Conservation (phyloP, 495 filamentous ascomycete genomes). For the Tetracladium setigerum region DNA sequence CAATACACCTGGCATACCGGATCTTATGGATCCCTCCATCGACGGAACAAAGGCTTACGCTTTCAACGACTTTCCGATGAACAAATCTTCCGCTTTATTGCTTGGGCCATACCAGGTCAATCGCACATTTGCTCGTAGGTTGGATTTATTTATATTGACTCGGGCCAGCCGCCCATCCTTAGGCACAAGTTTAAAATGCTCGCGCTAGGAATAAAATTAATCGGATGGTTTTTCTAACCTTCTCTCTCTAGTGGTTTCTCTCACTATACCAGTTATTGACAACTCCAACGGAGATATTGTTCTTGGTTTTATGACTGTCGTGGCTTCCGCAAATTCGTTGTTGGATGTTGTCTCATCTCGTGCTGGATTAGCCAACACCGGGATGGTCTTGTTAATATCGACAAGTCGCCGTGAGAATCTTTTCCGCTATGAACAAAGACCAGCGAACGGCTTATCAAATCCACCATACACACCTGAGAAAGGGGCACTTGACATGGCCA, state of each 20-base stretch:
- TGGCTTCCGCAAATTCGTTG: constrained; percentile 55
- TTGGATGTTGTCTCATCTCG: constrained; percentile 47
- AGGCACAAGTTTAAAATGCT: no score
- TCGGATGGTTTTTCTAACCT: no score
- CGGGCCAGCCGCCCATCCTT: no score
- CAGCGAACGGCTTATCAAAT: no score
- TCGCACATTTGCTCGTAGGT: constrained; percentile 26
- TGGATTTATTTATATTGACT: constrained; percentile 29
- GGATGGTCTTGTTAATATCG: constrained; percentile 59
- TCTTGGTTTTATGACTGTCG: constrained; percentile 68
- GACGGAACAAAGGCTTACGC: constrained; percentile 30
- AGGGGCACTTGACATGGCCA: constrained; percentile 16
- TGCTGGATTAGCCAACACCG: constrained; percentile 62
- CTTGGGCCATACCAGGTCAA: constrained; percentile 66
- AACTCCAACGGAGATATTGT: constrained; percentile 48
- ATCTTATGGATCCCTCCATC: constrained; percentile 28
- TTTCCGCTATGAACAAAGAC: constrained; percentile 35
- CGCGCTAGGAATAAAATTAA: not conserved
- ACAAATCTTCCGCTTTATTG: constrained; percentile 44
- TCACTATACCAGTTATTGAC: constrained; percentile 68
- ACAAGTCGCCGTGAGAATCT: constrained; percentile 56
- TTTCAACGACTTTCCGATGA: constrained; percentile 45
- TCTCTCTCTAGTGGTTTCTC: no score
- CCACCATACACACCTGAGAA: constrained; percentile 5
- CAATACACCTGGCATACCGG: constrained; percentile 25